phyloP scores from a whole-genome alignment of 345 rosid species.

The Lumnitzera littorea region DNA sequence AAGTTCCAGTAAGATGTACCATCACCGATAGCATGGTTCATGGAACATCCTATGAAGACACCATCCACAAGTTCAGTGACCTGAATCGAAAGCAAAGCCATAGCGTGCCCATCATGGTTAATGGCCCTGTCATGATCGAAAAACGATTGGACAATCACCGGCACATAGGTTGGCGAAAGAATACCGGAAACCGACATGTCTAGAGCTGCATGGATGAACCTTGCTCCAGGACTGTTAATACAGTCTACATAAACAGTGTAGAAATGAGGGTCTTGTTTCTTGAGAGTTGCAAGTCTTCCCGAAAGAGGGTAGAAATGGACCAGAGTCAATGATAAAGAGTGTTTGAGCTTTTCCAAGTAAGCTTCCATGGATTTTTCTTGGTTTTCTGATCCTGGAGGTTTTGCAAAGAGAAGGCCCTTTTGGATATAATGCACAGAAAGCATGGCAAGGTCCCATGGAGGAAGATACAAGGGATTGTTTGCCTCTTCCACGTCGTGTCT shows the following conservation, averaged over 20 bases:
- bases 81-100: constrained; percentile 47
- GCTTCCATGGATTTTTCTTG: constrained; percentile 22
- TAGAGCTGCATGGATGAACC: constrained; percentile 35
- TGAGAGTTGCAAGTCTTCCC: constrained; percentile 46
- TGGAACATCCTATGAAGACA: constrained; percentile 56
- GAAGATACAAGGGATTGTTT: constrained; percentile 38
- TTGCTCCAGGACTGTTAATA: constrained; percentile 39
- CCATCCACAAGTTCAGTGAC: constrained; percentile 64
- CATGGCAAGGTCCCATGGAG: constrained; percentile 72
- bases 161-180: constrained; percentile 44
- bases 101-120: constrained; percentile 50
- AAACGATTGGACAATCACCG: constrained; percentile 46
- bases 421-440: constrained; percentile 63
- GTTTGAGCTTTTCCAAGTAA: constrained; percentile 32
- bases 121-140: constrained; percentile 59
- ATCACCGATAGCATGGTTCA: constrained; percentile 57
- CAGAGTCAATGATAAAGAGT: constrained; percentile 53
- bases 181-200: constrained; percentile 36
- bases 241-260: constrained; percentile 48
- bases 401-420: constrained; percentile 50
- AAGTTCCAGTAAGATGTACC: constrained; percentile 70
- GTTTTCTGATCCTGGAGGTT: constrained; percentile 23
- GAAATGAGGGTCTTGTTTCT: constrained; percentile 21
- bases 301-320: constrained; percentile 67
- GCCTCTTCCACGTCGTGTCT: constrained; percentile 22